Conservation (phyloP, 129 eudicot genomes). For the Tagetes erecta region DNA sequence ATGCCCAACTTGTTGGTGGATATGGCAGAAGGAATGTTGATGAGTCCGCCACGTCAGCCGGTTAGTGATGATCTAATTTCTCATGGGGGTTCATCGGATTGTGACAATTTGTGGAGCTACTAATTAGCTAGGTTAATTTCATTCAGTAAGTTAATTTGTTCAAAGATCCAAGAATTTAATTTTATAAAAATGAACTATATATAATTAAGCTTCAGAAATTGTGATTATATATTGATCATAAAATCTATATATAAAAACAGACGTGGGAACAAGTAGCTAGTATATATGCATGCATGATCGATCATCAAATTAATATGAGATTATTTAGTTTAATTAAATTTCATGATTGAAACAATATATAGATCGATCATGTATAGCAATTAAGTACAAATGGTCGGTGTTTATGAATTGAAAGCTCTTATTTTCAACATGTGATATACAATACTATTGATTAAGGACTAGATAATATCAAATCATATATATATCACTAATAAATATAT, state of each 20-base stretch:
- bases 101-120: conserved; percentile 53
- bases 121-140: neutral
- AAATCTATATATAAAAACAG: neutral
- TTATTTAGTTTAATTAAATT: neutral
- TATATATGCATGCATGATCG: conserved; percentile 28
- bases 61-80: conserved; percentile 21
- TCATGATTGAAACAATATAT: conserved; percentile 1
- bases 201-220: neutral
- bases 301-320: conserved; percentile 16
- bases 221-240: too few species aligned
- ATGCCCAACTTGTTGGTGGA: conserved; percentile 49
- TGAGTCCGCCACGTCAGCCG: conserved; percentile 48
- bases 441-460: neutral
- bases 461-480: neutral
- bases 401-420: too few species aligned
- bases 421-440: too few species aligned
- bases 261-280: conserved; percentile 4
- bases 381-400: neutral
- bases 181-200: too few species aligned
- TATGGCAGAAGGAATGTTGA: conserved; percentile 64
- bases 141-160: too few species aligned
- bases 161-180: too few species aligned
- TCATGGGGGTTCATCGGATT: conserved; percentile 37
- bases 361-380: neutral
- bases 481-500: too few species aligned